These are phyloP conservation scores for Cercophora samala DNA, from an alignment of 495 filamentous ascomycete species.

Conservation along the genomic window DNA sequence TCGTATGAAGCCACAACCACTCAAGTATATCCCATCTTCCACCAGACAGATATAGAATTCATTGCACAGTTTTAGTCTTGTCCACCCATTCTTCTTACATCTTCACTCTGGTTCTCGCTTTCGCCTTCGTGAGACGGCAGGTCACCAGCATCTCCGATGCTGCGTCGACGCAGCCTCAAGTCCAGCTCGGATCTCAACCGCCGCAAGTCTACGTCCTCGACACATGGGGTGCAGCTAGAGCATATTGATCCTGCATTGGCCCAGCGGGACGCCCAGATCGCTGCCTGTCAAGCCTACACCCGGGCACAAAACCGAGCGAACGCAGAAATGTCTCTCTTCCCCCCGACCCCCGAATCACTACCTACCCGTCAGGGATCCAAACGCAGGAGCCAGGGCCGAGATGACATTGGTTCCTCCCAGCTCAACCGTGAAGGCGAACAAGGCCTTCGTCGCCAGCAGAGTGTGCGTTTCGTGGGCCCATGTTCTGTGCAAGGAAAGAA, in stretches of 20 bases:
- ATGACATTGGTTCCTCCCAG: slow-evolving; percentile 5
- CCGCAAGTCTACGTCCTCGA: slow-evolving; percentile 62
- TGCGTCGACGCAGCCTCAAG: slow-evolving; percentile 43
- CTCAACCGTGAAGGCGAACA: slow-evolving; percentile 13
- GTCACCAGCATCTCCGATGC: slow-evolving; percentile 35
- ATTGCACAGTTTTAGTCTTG: slow-evolving; percentile 25
- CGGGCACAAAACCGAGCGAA: slow-evolving; percentile 52
- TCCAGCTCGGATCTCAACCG: slow-evolving; percentile 47
- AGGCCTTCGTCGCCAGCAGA: slow-evolving; percentile 45
- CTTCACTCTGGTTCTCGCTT: slow-evolving; percentile 21
- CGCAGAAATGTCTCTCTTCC: slow-evolving; percentile 38
- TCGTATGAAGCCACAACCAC: neutral
- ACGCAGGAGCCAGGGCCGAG: neutral
- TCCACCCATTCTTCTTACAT: slow-evolving; percentile 15
- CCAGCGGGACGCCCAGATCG: slow-evolving; percentile 60
- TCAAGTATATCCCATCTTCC: slow-evolving; percentile 18
- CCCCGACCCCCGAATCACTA: slow-evolving; percentile 29
- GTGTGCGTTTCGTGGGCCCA: slow-evolving; percentile 55
- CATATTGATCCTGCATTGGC: slow-evolving; percentile 54
- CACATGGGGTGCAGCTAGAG: slow-evolving; percentile 47
- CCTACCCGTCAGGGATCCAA: slow-evolving; percentile 17
- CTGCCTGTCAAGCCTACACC: slow-evolving; percentile 63
- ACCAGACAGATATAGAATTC: slow-evolving; percentile 22
- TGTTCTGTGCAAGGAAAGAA: slow-evolving; percentile 27
- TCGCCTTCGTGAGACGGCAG: slow-evolving; percentile 13